Evolutionary conservation across 2,329 filamentous ascomycete species (phyloP), one percentile per base, ranked within the genome.

Genomic region (Purpureocillium takamizusanense): DNA sequence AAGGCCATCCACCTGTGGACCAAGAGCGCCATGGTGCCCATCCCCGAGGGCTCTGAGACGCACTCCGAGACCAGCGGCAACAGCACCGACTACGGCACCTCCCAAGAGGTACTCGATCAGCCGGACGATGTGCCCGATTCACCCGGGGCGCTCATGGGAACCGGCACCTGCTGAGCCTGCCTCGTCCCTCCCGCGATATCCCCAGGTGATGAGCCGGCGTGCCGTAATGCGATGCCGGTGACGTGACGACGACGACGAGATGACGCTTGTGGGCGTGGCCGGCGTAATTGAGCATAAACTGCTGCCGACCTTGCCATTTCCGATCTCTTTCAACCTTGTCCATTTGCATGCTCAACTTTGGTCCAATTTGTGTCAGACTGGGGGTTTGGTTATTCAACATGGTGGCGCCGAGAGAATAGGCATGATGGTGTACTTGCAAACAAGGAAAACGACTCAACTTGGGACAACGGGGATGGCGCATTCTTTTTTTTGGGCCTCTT

Each of bases 1-100:
- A 61, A 55, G 3, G 78, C 77, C 21, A 73, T 75, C 46, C 81
- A 86, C 61, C 78, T 85, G 48, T 84, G 76, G 74, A 80, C 76
- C 15, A 76, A 76, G 49, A 71, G 68, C 31, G 80, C 80, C 47
- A 78, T 85, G 66, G 68, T 83, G 14, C 74, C 78, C 27, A 83
- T 85, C 45, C 80, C 81, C 3, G 77, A 81, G 48, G 74, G 76
- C 9, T 71, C 69, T 21, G 75, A 81, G 59, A 57, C 62, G 6
- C 70, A 73, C 53, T 67, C 70, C 12, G 75, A 74, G 41, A 70
- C 74, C 40, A 73, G 73, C 3, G 56, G 50, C 21, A n/a, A n/a
- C 6, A 55, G 51, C 31, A 64, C 61, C 11, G 62, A 64, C 11
- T 74, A 70, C 42, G 56, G 65, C 31, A 49, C 51, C 13, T 54